phyloP scores from a whole-genome alignment of 352 stramenopile species.

The Globisporangium spinosum region DNA sequence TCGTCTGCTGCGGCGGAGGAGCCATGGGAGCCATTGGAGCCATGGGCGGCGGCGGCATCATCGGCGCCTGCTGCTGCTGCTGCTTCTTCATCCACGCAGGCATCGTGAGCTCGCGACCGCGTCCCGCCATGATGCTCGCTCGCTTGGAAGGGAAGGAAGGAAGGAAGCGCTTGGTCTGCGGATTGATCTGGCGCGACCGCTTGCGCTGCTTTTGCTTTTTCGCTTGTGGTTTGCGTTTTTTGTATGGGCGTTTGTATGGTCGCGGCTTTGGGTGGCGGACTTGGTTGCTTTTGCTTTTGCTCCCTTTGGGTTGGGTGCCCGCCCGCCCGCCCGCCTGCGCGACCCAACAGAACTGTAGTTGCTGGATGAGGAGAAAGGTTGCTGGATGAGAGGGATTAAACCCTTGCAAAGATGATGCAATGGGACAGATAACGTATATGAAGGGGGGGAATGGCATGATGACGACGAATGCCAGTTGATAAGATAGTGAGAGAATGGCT shows the following conservation, averaged over 20 bases:
- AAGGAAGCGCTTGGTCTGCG: not conserved
- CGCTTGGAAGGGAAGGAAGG: not conserved
- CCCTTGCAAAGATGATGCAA: not conserved
- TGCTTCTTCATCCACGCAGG: conserved; percentile 89
- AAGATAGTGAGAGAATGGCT: not conserved
- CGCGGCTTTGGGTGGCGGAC: conserved; percentile 1
- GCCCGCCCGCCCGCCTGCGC: not conserved
- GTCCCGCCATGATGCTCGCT: conserved; percentile 52
- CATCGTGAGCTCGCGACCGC: conserved; percentile 80
- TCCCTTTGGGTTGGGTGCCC: not conserved
- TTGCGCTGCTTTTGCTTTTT: conserved; percentile 9
- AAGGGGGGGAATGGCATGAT: not conserved
- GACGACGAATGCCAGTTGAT: not conserved
- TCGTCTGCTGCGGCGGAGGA: conserved; percentile 14
- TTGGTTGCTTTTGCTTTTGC: conserved; percentile 1
- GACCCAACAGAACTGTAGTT: not conserved
- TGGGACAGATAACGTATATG: not conserved
- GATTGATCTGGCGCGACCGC: not conserved
- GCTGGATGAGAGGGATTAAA: not conserved
- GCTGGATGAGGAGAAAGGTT: not conserved
- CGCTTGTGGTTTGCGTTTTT: not conserved
- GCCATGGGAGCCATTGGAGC: conserved; percentile 1
- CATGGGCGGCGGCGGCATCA: not conserved
- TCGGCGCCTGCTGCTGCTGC: conserved; percentile 26
- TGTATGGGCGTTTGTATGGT: conserved; percentile 18